Evolutionary conservation across 768 basidiomycete species (phyloP).

Genomic region (Phaeotremella fagi): DNA sequence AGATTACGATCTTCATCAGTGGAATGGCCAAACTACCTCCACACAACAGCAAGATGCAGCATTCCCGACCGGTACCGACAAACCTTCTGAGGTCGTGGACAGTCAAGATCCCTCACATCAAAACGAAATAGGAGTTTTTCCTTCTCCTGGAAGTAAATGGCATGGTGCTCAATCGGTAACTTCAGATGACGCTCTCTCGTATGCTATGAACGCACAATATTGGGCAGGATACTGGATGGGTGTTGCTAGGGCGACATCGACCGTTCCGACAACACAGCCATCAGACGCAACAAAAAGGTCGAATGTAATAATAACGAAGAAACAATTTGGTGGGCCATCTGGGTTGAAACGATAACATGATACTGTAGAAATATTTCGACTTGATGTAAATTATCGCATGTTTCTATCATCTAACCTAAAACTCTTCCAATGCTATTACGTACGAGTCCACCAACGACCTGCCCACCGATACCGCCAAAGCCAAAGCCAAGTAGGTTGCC

Average conservation of each 20-base stretch:
- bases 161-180: slow-evolving; percentile 5
- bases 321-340: slow-evolving; percentile 8
- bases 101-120: background rate
- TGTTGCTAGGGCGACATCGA: slow-evolving; percentile 15
- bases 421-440: slow-evolving; percentile 74
- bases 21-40: background rate
- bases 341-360: no score
- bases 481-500: slow-evolving; percentile 70
- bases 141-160: background rate
- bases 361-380: no score
- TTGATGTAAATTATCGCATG: background rate
- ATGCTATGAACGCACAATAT: slow-evolving; percentile 46
- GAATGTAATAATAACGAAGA: slow-evolving; percentile 3
- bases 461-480: slow-evolving; percentile 68
- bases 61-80: no score
- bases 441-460: slow-evolving; percentile 73
- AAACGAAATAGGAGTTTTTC: background rate
- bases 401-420: slow-evolving; percentile 53
- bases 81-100: no score
- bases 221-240: slow-evolving; percentile 48
- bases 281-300: background rate
- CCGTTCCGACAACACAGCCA: background rate
- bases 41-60: background rate
- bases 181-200: slow-evolving; percentile 26
- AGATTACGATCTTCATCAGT: no score